Conservation (phyloP, 257 asterid genomes). For the Datura wrightii region DNA sequence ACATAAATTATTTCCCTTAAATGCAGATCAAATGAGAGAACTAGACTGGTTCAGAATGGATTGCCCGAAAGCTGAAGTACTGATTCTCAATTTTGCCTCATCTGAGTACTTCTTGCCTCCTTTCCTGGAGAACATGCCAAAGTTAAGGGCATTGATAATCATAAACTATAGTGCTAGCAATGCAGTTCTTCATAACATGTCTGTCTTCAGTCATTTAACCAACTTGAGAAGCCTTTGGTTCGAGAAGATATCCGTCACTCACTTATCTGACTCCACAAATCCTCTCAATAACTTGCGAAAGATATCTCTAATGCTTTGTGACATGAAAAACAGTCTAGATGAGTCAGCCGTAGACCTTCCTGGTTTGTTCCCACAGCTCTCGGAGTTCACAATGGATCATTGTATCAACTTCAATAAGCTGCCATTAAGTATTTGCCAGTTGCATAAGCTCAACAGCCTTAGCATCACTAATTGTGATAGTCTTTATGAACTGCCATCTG, state of each 20-base stretch:
- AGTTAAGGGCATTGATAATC: conserved; percentile 73
- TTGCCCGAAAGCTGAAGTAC: conserved; percentile 88
- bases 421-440: conserved; percentile 64
- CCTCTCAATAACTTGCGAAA: conserved; percentile 68
- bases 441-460: conserved; percentile 66
- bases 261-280: conserved; percentile 59
- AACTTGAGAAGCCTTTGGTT: conserved; percentile 88
- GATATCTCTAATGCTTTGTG: conserved; percentile 74
- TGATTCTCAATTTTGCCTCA: conserved; percentile 77
- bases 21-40: conserved; percentile 75
- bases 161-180: conserved; percentile 66
- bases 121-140: conserved; percentile 75
- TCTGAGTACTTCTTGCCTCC: conserved; percentile 72
- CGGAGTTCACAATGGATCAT: conserved; percentile 85
- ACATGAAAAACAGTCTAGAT: conserved; percentile 55
- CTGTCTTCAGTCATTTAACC: conserved; percentile 63
- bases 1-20: conserved; percentile 17
- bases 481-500: conserved; percentile 66
- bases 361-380: conserved; percentile 73
- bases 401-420: conserved; percentile 75
- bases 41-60: conserved; percentile 80
- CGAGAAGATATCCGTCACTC: conserved; percentile 69
- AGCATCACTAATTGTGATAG: conserved; percentile 88
- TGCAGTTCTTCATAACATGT: conserved; percentile 58
- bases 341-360: conserved; percentile 57